Base-by-base conservation (phyloP, 2,329 filamentous ascomycete genomes). In the Colletotrichum musicola region DNA sequence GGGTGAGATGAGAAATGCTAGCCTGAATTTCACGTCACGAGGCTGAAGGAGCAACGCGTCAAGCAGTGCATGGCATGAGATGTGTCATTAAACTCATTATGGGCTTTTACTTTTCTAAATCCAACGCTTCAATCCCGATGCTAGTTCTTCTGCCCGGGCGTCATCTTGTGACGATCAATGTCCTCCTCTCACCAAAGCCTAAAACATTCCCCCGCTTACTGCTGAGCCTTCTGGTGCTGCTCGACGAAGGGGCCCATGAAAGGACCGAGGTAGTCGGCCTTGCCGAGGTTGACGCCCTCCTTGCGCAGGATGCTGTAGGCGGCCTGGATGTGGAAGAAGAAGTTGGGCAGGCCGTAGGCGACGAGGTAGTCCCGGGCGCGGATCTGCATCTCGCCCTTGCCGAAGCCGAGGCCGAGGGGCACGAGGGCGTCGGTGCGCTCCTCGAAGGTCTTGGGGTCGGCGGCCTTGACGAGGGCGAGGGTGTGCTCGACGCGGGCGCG, bases 271-370 rank as follows among this genome's bases (percentile, higher is more conserved):
- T 82, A 90, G 73, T 90, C 87, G 40, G 73, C 54, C 77, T 90
- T 90, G 2, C 87, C 87, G 14, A 91, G n/a, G 0, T 82, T 82
- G 27, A 90, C 85, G 0, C 88, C 88, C 75, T 86, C 82, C 54
- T 81, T 81, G 50, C 89, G 79, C 73, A 91, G 74, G 59, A 91
- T 85, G 2, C 77, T 81, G 75, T 91, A 91, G 10, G 86, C 84
- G 14, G 83, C 87, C 12, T 80, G 81, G 12, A 86, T 66, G 71
- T 91, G 89, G 71, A 91, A 91, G 76, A 83, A 90, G 72, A 90
- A 84, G 73, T 90, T 90, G 3, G 88, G 86, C 25, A 89, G 74
- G 2, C 77, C 81, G 74, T 81, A 85, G 4, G 76, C 74, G 38
- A 76, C 73, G 12, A 86, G 71, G 72, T 87, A 89, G 1, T 76